Evolutionary conservation across 306 rosid species (phyloP), one percentile per base, ranked within the genome.

Genomic region (Quercus engelmannii): DNA sequence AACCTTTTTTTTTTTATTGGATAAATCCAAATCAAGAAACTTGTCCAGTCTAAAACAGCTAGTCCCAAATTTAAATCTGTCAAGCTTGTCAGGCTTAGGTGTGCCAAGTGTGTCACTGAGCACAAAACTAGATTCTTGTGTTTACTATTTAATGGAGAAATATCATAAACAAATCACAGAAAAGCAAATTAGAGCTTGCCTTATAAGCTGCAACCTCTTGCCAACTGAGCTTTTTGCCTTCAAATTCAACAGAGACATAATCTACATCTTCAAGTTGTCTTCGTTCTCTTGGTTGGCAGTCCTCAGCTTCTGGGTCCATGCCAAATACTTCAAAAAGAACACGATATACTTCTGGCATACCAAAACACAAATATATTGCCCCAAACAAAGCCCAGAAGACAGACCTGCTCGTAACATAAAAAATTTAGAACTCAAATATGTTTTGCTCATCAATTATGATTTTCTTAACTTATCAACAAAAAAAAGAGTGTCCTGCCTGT

Each of bases 381-480:
- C 96, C 98, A 88, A 95, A 93, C 86, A 95, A 86, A 55, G 99
- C 98, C 98, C 98, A 90, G 84, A 95, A 95, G 26, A 95, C 99
- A 65, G 89, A 90, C 90, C 98, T 95, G 91, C 70, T 76, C 81
- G 30, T 55, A 76, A 78, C 49, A 70, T 71, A 85, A 79, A 62
- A 77, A 69, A 65, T 64, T 63, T 65, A 56, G 81, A 75, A 71
- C 71, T 74, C 73, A 43, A 49, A 69, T 12, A 2, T 59, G 31
- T 30, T 30, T 20, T 10, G 28, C 26, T 6, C 25, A 2, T n/a
- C 72, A 8, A 18, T 67, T 59, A 33, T 62, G 28, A 79, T 21
- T 30, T 74, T 63, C 43, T 74, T 63, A 15, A 63, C 35, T 19
- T 25, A 55, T 68, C 15, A 8, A 41, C 41, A 35, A 35, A 35